phyloP scores from a whole-genome alignment of 2,329 filamentous ascomycete genomes.

The Conoideocrella luteorostrata region DNA sequence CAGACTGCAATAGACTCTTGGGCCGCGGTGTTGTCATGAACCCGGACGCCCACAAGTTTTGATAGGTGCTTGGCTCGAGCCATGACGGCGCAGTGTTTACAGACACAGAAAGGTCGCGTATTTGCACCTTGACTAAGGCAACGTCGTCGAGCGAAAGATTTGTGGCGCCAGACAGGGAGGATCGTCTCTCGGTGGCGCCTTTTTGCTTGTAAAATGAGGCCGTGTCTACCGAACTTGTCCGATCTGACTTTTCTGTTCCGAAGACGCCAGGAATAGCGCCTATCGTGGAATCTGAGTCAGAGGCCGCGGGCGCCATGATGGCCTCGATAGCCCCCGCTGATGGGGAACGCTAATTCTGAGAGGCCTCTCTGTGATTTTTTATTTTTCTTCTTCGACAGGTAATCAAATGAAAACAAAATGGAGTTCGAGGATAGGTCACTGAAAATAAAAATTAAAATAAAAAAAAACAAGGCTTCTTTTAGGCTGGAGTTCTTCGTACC shows the following conservation, averaged over 20 bases:
- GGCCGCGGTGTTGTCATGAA: slow-evolving; percentile 30
- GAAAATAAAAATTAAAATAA: too few species aligned
- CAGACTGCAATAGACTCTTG: slow-evolving; percentile 54
- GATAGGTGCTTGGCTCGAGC: slow-evolving; percentile 41
- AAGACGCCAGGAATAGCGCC: neutral
- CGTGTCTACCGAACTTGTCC: slow-evolving; percentile 25
- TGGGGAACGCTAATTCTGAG: too few species aligned
- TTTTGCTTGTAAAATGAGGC: slow-evolving; percentile 12
- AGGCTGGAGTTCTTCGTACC: too few species aligned
- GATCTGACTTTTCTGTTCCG: slow-evolving; percentile 26
- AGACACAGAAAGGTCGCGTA: slow-evolving; percentile 47
- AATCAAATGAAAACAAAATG: too few species aligned
- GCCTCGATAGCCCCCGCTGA: too few species aligned
- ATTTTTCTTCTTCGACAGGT: too few species aligned
- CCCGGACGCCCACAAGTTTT: slow-evolving; percentile 30
- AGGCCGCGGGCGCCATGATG: too few species aligned
- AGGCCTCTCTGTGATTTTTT: too few species aligned
- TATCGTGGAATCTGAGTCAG: too few species aligned
- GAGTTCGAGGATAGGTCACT: too few species aligned
- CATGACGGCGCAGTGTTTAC: slow-evolving; percentile 55
- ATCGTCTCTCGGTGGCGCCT: slow-evolving; percentile 11
- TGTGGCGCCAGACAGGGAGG: slow-evolving; percentile 27
- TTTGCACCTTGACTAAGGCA: slow-evolving; percentile 46
- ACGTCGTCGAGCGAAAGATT: slow-evolving; percentile 44
- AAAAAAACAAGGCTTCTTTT: too few species aligned